A percentile compares a stretch with the other conserved stretches of the same genome.
Evolutionary conservation across 805 yeast genomes (phyloP).

Genomic region (Millerozyma miso): DNA sequence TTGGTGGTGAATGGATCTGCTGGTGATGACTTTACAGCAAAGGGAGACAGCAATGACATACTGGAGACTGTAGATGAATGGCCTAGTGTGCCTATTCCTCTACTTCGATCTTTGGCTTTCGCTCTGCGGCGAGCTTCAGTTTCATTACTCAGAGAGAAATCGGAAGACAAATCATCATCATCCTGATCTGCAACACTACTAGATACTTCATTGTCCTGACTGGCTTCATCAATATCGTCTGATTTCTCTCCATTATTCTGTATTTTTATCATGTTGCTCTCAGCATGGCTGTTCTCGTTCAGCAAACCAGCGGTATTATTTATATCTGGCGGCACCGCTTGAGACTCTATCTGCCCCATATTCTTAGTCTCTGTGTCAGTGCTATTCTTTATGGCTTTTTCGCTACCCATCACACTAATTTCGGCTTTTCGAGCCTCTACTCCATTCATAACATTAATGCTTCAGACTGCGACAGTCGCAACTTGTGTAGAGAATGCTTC

Average conservation of each 20-base stretch:
- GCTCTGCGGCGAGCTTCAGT: neutral
- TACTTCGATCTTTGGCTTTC: constrained; percentile 1
- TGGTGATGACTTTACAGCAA: constrained; percentile 40
- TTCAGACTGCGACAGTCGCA: too few species aligned
- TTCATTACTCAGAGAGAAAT: neutral
- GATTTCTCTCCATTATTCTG: neutral
- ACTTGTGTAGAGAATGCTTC: too few species aligned
- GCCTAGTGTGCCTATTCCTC: neutral
- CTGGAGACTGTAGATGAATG: constrained; percentile 14
- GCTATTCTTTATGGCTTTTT: neutral
- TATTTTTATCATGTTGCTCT: neutral
- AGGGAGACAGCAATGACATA: constrained; percentile 30
- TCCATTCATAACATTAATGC: too few species aligned
- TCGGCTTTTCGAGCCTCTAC: neutral
- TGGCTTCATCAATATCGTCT: neutral
- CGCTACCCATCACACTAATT: neutral
- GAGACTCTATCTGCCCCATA: neutral
- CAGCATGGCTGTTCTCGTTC: neutral
- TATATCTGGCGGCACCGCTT: neutral
- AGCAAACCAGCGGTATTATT: neutral
- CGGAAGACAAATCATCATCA: neutral
- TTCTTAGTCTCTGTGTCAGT: neutral
- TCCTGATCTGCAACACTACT: neutral
- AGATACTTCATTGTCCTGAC: neutral
- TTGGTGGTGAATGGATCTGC: constrained; percentile 51